Evolutionary conservation across 164 flowering plant species (phyloP).

Genomic region (Nymphaea thermarum): DNA sequence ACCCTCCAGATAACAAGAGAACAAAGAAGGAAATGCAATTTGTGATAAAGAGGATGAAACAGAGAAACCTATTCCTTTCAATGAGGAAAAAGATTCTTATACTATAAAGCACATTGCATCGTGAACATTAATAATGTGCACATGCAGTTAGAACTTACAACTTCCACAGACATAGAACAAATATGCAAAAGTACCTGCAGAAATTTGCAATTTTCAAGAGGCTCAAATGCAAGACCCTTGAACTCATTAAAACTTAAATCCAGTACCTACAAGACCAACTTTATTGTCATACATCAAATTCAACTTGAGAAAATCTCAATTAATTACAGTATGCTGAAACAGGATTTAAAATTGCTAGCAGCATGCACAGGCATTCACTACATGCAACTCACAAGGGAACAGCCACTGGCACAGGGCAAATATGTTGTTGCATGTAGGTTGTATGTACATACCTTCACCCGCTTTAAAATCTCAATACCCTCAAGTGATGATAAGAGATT

Average conservation of each 20-base stretch:
- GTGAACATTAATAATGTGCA: neutral
- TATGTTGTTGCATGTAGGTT: neutral
- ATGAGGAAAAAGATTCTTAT: too few species aligned
- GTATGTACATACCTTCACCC: constrained; percentile 70
- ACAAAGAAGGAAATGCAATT: neutral
- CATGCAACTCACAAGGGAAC: neutral
- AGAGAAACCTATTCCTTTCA: neutral
- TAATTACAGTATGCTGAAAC: neutral
- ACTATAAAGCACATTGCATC: neutral
- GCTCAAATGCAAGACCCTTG: constrained; percentile 98
- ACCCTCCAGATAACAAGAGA: neutral
- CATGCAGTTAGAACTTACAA: neutral
- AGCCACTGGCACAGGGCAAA: neutral
- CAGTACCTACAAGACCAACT: constrained; percentile 57
- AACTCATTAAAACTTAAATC: constrained; percentile 98
- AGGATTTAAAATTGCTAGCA: neutral
- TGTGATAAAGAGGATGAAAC: neutral
- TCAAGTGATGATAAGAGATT: constrained; percentile 82
- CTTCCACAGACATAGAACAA: neutral
- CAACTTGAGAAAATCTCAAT: neutral
- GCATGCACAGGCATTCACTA: neutral
- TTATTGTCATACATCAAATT: too few species aligned
- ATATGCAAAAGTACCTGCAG: constrained; percentile 52
- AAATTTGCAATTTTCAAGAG: constrained; percentile 82
- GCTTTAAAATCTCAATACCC: constrained; percentile 80